Conservation (phyloP, 2,329 filamentous ascomycete species). For the Phoma sp. region DNA sequence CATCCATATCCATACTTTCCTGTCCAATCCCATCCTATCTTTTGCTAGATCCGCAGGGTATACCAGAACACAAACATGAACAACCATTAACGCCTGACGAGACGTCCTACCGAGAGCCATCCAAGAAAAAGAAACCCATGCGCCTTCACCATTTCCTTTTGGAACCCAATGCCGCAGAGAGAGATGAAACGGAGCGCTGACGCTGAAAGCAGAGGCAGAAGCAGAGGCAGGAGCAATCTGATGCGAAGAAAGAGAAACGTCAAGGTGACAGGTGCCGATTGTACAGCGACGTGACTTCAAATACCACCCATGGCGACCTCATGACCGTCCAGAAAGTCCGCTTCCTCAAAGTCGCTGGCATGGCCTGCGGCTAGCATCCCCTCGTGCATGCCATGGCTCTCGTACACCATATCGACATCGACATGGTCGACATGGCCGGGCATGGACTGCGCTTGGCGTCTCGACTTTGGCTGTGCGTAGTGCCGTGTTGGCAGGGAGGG, state of each 20-base stretch:
- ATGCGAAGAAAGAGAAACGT: constrained; percentile 1
- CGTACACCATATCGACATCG: constrained; percentile 34
- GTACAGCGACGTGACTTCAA: constrained; percentile 12
- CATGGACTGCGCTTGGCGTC: constrained; percentile 15
- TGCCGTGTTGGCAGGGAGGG: constrained; percentile 25
- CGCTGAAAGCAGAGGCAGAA: neutral
- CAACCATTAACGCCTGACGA: neutral
- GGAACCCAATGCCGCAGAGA: neutral
- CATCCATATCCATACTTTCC: neutral
- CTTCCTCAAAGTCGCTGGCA: constrained; percentile 71
- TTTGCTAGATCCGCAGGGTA: too few relatives aligned
- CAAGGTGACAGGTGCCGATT: neutral
- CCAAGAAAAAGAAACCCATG: neutral
- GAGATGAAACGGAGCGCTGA: neutral
- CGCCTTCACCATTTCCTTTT: neutral
- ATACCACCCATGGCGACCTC: constrained; percentile 47
- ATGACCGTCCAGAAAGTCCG: constrained; percentile 59
- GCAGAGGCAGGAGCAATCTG: neutral
- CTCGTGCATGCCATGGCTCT: constrained; percentile 36
- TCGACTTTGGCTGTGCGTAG: constrained; percentile 39
- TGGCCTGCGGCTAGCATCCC: constrained; percentile 43
- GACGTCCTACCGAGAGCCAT: too few relatives aligned
- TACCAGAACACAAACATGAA: neutral
- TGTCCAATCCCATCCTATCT: too few relatives aligned
- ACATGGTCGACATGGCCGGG: constrained; percentile 18